Evolutionary conservation across 225 moss, liverwort and hornwort species (phyloP).

Genomic region (Straminergon stramineum): DNA sequence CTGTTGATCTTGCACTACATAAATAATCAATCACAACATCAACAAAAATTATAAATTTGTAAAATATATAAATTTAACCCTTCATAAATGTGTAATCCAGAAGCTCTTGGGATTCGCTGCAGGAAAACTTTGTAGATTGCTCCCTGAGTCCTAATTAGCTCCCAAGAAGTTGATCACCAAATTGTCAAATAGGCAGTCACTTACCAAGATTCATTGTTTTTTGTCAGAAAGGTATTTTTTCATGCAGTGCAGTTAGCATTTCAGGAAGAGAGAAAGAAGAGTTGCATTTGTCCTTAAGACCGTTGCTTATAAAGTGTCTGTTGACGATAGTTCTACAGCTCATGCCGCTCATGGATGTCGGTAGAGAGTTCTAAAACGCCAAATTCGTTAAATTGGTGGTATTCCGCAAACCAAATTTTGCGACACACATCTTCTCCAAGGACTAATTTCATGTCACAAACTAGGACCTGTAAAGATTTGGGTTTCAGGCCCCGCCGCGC

Average conservation of each 20-base stretch:
- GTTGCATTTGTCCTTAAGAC: no score
- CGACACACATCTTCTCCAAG: not conserved
- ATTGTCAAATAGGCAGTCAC: not conserved
- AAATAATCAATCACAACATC: not conserved
- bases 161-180: not conserved
- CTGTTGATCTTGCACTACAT: conserved; percentile 71
- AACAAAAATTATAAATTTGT: not conserved
- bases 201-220: not conserved
- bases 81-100: not conserved
- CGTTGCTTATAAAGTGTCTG: not conserved
- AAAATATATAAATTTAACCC: no score
- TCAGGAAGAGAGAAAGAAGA: not conserved
- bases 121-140: not conserved
- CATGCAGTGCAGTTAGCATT: not conserved
- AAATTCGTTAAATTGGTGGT: not conserved
- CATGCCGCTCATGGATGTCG: not conserved
- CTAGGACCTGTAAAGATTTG: not conserved
- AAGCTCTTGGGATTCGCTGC: not conserved
- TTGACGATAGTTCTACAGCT: not conserved
- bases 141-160: not conserved
- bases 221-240: no score
- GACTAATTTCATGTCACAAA: not conserved
- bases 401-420: not conserved
- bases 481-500: no score
- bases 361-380: not conserved